A percentile compares a stretch with the other conserved stretches of the same genome.
phyloP scores from a whole-genome alignment of 129 eudicot genomes.

The Arctium lappa region DNA sequence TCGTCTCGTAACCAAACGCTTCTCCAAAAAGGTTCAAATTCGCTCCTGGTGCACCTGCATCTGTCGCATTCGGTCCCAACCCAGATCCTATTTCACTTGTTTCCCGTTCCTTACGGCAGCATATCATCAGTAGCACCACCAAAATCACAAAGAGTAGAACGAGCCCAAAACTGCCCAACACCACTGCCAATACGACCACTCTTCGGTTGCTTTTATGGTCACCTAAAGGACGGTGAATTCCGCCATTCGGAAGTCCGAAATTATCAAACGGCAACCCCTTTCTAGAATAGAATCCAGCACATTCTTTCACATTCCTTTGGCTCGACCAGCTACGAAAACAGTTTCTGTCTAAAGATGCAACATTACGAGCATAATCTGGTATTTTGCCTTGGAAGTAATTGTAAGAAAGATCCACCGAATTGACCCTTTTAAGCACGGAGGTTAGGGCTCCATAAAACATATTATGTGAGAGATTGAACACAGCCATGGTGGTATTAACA shows the following conservation, averaged over 20 bases:
- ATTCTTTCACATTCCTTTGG: slow-evolving; percentile 44
- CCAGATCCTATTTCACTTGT: slow-evolving; percentile 42
- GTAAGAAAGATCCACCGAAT: slow-evolving; percentile 56
- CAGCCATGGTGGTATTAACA: slow-evolving; percentile 41
- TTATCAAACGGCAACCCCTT: slow-evolving; percentile 46
- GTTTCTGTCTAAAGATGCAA: slow-evolving; percentile 30
- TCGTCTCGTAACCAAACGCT: slow-evolving; percentile 57
- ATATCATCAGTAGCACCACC: slow-evolving; percentile 32
- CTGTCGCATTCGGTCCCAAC: slow-evolving; percentile 43
- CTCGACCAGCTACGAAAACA: slow-evolving; percentile 43
- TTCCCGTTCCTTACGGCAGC: slow-evolving; percentile 37
- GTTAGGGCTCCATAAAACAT: slow-evolving; percentile 61
- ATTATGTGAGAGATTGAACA: slow-evolving; percentile 63
- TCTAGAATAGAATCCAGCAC: slow-evolving; percentile 49
- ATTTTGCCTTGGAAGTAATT: slow-evolving; percentile 75
- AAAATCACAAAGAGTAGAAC: slow-evolving; percentile 25
- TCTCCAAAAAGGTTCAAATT: slow-evolving; percentile 56
- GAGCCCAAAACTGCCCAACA: slow-evolving; percentile 47
- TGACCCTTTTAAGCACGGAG: slow-evolving; percentile 46
- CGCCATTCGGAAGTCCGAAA: slow-evolving; percentile 47
- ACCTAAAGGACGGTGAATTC: slow-evolving; percentile 17
- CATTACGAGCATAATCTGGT: slow-evolving; percentile 37
- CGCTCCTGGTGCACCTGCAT: slow-evolving; percentile 30
- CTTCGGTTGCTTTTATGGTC: slow-evolving; percentile 35
- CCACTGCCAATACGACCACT: slow-evolving; percentile 41